Conservation (phyloP, 371 early-diverging fungal genomes). For the Basidiobolus heterosporus region DNA sequence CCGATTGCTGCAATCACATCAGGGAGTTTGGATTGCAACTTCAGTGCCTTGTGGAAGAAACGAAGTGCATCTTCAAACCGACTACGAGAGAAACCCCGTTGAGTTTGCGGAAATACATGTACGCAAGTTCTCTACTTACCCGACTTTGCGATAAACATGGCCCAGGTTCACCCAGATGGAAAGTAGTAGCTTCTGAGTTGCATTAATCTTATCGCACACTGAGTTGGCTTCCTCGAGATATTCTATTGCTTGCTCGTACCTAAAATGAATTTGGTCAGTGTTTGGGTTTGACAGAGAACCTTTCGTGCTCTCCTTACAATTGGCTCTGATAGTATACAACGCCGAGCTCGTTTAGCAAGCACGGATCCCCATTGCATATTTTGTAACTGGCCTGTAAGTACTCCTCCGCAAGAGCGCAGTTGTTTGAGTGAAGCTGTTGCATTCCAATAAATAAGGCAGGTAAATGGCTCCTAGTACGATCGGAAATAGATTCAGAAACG, state of each 20-base stretch:
- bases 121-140: too few species aligned
- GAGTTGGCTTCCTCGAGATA: conserved; percentile 30
- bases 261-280: conserved; percentile 6
- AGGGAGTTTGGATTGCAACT: conserved; percentile 7
- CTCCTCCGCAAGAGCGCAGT: conserved; percentile 28
- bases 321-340: conserved; percentile 27
- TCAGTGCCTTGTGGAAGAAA: conserved; percentile 29
- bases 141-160: conserved; percentile 38
- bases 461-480: conserved; percentile 17
- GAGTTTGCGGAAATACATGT: too few species aligned
- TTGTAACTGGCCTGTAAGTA: conserved; percentile 28
- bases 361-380: conserved; percentile 40
- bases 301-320: conserved; percentile 22
- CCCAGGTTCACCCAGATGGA: conserved; percentile 50
- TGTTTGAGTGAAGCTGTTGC: conserved; percentile 43
- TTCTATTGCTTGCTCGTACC: conserved; percentile 29
- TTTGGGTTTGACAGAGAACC: neutral
- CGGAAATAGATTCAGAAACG: neutral
- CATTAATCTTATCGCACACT: conserved; percentile 23
- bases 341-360: conserved; percentile 49
- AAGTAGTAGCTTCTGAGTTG: conserved; percentile 28
- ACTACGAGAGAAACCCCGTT: too few species aligned
- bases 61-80: conserved; percentile 24
- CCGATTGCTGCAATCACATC: conserved; percentile 5
- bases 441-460: conserved; percentile 57